Conservation (phyloP, 2,329 filamentous ascomycete species). For the Phialophora tarda region DNA sequence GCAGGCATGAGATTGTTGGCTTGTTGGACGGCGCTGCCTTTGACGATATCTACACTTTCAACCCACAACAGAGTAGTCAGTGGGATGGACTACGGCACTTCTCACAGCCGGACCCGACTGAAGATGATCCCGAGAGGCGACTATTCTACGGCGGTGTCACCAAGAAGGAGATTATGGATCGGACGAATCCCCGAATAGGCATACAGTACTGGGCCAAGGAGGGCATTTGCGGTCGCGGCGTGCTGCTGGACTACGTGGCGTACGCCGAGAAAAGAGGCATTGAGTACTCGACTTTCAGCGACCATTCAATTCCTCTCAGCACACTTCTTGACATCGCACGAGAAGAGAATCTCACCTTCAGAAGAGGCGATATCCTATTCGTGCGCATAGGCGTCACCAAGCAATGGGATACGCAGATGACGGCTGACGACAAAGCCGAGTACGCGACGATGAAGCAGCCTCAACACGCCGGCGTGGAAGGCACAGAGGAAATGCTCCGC, state of each 20-base stretch:
- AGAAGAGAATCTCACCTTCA: slow-evolving; percentile 53
- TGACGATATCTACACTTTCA: slow-evolving; percentile 54
- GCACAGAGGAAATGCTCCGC: slow-evolving; percentile 55
- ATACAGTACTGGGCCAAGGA: slow-evolving; percentile 49
- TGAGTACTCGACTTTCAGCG: slow-evolving; percentile 48
- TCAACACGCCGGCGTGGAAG: slow-evolving; percentile 53
- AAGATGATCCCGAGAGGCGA: slow-evolving; percentile 14
- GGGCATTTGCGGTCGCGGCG: slow-evolving; percentile 53
- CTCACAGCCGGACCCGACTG: slow-evolving; percentile 25
- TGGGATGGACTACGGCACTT: slow-evolving; percentile 54
- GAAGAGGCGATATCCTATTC: slow-evolving; percentile 60
- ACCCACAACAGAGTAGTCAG: slow-evolving; percentile 55
- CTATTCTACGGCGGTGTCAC: slow-evolving; percentile 32
- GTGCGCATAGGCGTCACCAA: slow-evolving; percentile 52
- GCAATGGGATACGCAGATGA: slow-evolving; percentile 51
- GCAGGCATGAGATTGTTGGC: slow-evolving; percentile 58
- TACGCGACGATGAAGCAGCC: slow-evolving; percentile 42
- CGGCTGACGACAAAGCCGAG: slow-evolving; percentile 45
- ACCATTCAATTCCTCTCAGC: slow-evolving; percentile 51
- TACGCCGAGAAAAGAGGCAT: slow-evolving; percentile 51
- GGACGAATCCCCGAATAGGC: slow-evolving; percentile 43
- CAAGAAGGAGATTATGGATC: slow-evolving; percentile 27
- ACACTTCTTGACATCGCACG: slow-evolving; percentile 49
- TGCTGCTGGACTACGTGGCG: slow-evolving; percentile 53
- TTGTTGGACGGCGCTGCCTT: slow-evolving; percentile 46